Conservation (phyloP, 495 filamentous ascomycete species). For the Lepidopterella palustris region DNA sequence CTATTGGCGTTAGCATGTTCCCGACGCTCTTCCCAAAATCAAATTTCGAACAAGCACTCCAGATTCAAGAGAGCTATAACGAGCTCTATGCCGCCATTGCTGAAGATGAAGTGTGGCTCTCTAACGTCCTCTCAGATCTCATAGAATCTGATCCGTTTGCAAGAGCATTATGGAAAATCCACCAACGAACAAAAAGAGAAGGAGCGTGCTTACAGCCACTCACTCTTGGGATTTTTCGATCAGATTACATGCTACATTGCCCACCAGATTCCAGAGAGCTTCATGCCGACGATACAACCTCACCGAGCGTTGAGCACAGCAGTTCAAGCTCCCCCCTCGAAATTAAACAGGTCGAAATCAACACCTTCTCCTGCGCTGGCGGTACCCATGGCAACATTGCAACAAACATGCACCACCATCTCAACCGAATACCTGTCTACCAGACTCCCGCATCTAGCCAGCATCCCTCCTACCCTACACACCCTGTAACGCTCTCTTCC, state of each 20-base stretch:
- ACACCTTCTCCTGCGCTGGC: conserved; percentile 26
- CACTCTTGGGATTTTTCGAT: conserved; percentile 19
- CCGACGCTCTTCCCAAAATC: conserved; percentile 23
- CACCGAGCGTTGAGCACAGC: not conserved
- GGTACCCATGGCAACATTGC: conserved; percentile 20
- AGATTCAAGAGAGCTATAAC: conserved; percentile 19
- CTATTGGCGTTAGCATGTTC: conserved; percentile 10
- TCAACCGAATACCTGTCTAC: not conserved
- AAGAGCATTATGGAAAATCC: conserved; percentile 18
- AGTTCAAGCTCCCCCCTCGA: not conserved
- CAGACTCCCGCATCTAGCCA: not conserved
- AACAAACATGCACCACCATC: conserved; percentile 21
- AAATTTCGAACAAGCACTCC: conserved; percentile 13
- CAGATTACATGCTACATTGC: conserved; percentile 27
- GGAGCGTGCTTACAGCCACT: conserved; percentile 16
- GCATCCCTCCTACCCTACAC: not conserved
- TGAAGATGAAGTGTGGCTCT: conserved; percentile 22
- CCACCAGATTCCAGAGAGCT: not conserved
- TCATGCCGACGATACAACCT: not conserved
- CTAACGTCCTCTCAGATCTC: conserved; percentile 3
- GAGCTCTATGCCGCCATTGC: conserved; percentile 25
- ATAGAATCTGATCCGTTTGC: conserved; percentile 14
- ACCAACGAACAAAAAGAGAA: conserved; percentile 9
- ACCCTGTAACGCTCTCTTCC: not conserved
- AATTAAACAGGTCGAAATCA: conserved; percentile 31